These are phyloP conservation scores for Sordariomycetes sp. DNA, from an alignment of 2,329 filamentous ascomycete species.

Conservation along the genomic window DNA sequence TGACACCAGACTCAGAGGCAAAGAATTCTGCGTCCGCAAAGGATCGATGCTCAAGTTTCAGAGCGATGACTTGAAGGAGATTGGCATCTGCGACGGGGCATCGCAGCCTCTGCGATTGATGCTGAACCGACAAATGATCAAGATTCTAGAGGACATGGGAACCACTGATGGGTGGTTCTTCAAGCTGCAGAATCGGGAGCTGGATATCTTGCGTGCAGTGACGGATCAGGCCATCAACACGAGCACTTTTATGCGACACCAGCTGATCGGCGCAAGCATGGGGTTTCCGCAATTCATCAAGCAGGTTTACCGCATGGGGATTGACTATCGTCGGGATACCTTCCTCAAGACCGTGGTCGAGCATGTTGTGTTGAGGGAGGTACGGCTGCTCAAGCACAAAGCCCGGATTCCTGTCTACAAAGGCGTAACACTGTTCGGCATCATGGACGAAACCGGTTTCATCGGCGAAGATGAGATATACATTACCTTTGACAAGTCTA, in stretches of 20 bases:
- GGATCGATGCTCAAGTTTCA: conserved; percentile 75
- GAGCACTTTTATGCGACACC: conserved; percentile 53
- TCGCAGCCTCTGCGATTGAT: conserved; percentile 59
- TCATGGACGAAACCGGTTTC: conserved; percentile 72
- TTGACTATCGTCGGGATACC: conserved; percentile 57
- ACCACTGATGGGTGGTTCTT: conserved; percentile 52
- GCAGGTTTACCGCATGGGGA: conserved; percentile 42
- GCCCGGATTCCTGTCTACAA: conserved; percentile 62
- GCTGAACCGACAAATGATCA: conserved; percentile 74
- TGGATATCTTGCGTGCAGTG: conserved; percentile 49
- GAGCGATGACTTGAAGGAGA: conserved; percentile 39
- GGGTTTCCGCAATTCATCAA: conserved; percentile 54
- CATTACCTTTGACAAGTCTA: conserved; percentile 41
- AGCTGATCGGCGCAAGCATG: conserved; percentile 51
- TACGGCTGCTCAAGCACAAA: conserved; percentile 70
- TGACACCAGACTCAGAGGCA: conserved; percentile 50
- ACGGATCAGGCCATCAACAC: conserved; percentile 52
- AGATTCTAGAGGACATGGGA: conserved; percentile 74
- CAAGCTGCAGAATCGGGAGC: conserved; percentile 51
- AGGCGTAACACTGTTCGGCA: conserved; percentile 69
- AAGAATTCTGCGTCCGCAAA: conserved; percentile 50
- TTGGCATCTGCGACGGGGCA: conserved; percentile 66
- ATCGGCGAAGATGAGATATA: conserved; percentile 62
- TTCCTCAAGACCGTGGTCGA: conserved; percentile 68
- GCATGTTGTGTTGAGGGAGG: conserved; percentile 57